Percentiles rank a stretch among this genome's conserved stretches.
Evolutionary conservation across 106 monocot genomes (phyloP).

Genomic region (Ottelia alismoides): DNA sequence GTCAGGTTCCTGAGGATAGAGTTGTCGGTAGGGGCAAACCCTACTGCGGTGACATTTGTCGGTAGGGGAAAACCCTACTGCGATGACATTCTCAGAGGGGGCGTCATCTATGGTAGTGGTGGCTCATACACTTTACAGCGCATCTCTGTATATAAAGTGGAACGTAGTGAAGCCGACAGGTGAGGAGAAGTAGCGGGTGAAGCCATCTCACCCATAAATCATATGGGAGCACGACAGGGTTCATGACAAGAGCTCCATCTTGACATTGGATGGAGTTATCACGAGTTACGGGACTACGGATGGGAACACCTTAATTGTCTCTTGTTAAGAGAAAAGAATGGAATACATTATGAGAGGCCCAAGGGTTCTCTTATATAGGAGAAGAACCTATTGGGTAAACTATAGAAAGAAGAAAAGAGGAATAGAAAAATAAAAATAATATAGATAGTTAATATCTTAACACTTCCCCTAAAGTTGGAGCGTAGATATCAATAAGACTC

Average conservation of each 20-base stretch:
- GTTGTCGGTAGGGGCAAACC: constrained; percentile 72
- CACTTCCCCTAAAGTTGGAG: no score
- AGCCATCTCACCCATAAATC: constrained; percentile 61
- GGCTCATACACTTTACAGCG: constrained; percentile 56
- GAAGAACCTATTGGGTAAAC: no score
- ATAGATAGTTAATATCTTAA: no score
- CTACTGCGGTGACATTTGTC: no score
- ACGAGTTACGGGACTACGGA: constrained; percentile 73
- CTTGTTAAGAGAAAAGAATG: no score
- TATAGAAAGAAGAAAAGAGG: no score
- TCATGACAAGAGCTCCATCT: constrained; percentile 59
- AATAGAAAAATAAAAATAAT: no score
- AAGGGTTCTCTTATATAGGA: no score
- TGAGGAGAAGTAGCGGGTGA: constrained; percentile 39
- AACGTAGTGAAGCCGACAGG: constrained; percentile 45
- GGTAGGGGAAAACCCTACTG: constrained; percentile 74
- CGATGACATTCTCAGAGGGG: constrained; percentile 75
- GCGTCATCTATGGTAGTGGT: constrained; percentile 69
- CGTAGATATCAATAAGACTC: no score
- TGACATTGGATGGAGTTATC: constrained; percentile 40
- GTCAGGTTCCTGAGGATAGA: constrained; percentile 67
- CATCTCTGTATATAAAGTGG: constrained; percentile 72
- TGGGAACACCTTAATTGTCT: constrained; percentile 73
- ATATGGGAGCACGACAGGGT: constrained; percentile 88
- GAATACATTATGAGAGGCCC: no score